These are phyloP conservation scores for Colletotrichum caudatum DNA, from an alignment of 2,329 filamentous ascomycete species.

Conservation along the genomic window DNA sequence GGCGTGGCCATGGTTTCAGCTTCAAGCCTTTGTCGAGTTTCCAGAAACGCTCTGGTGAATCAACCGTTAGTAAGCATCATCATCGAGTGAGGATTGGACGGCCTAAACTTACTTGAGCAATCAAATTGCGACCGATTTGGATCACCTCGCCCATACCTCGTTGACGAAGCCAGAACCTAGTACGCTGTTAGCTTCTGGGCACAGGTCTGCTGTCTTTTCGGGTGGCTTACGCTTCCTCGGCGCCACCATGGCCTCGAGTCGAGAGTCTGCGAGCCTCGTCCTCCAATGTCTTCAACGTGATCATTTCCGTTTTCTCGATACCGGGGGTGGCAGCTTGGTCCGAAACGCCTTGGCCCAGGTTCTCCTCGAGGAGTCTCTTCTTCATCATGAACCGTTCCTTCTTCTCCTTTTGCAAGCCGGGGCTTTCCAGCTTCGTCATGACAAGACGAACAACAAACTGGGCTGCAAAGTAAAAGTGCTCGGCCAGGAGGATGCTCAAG, in stretches of 20 bases:
- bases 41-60: constrained; percentile 27
- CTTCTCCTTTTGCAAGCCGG: constrained; percentile 86
- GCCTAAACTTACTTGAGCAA: constrained; percentile 56
- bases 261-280: constrained; percentile 69
- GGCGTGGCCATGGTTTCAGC: background rate
- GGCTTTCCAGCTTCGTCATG: constrained; percentile 85
- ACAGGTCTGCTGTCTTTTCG: background rate
- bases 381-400: constrained; percentile 84
- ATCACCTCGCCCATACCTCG: constrained; percentile 69
- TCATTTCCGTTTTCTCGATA: constrained; percentile 68
- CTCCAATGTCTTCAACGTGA: constrained; percentile 74
- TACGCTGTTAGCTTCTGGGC: constrained; percentile 2
- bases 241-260: constrained; percentile 60
- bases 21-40: constrained; percentile 35
- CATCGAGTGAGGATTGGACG: too few relatives aligned
- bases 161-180: constrained; percentile 73
- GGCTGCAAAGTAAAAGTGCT: constrained; percentile 88
- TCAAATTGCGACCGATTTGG: constrained; percentile 65
- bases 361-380: constrained; percentile 82
- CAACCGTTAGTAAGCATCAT: background rate
- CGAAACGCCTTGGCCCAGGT: constrained; percentile 68
- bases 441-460: constrained; percentile 78
- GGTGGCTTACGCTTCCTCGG: constrained; percentile 63
- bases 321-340: constrained; percentile 61
- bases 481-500: constrained; percentile 83